Base-by-base conservation (phyloP, 2,329 filamentous ascomycete species). In the Phaeophleospora eucalypticola region DNA sequence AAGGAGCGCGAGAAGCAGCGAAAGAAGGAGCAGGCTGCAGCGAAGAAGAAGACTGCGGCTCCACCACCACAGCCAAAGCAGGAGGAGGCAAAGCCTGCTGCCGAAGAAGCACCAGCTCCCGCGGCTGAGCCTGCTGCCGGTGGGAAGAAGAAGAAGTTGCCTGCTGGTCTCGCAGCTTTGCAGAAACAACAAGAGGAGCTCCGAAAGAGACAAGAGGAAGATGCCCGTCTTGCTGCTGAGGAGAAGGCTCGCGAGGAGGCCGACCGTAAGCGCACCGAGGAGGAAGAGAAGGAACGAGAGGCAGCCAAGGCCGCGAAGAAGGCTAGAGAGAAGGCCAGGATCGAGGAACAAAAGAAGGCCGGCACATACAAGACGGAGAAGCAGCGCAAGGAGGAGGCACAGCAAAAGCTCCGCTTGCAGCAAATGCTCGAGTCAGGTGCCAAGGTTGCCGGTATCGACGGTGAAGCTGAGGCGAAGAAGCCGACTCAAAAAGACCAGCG, bases 1-100 rank as follows among this genome's bases (percentile, higher is more conserved):
- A 98, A 96, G 74, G 93, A 98, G 75, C 83, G 89, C 52, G 93
- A 98, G 76, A 98, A 98, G 82, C 87, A 93, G 73, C 80, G 90
- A 58, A 98, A 98, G 76, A 98, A 90, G 82, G 93, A 98, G 71
- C 86, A 97, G 84, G 88, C 89, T 56, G 83, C 63, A n/a, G 54
- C 86, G 20, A 89, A 90, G 74, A 95, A 95, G 78, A 95, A 93
- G 73, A 71, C 77, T 21, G 62, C 71, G 12, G 46, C 54, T 27
- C 51, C 70, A 32, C 72, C 59, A 20, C 36, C 49, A 15, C 46
- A 49, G 17, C 42, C 46, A 24, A 62, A 61, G 49, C 45, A 58
- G 43, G 63, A 64, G 21, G 60, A 60, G 49, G 42, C 51, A 8
- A 59, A 62, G 41, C 7, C n/a, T n/a, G 43, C 52, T 66, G 47